A percentile compares a stretch with the other conserved stretches of the same genome.
These are phyloP conservation scores for Hansenula anomala DNA, from an alignment of 1,139 yeast genomes.

Conservation along the genomic window DNA sequence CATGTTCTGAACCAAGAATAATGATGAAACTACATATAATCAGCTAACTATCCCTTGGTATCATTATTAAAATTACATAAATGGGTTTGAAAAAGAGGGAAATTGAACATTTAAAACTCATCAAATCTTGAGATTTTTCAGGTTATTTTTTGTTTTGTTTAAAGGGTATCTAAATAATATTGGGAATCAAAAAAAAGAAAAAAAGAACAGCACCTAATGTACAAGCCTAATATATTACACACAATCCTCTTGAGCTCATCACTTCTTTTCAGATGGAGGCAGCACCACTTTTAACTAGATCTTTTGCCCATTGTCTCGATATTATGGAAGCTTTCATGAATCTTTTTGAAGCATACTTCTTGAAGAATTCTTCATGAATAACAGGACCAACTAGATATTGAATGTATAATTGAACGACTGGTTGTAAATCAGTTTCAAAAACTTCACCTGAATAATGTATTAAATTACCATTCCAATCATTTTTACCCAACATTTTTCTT, in stretches of 20 bases:
- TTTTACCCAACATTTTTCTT: constrained; percentile 68
- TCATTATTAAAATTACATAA: background rate
- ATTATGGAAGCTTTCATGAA: constrained; percentile 86
- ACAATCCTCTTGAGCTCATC: too few species aligned
- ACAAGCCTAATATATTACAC: too few species aligned
- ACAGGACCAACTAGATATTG: constrained; percentile 82
- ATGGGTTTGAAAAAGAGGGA: too few species aligned
- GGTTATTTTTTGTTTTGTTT: background rate
- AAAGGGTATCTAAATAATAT: too few species aligned
- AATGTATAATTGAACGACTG: constrained; percentile 68
- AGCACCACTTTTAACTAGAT: constrained; percentile 19
- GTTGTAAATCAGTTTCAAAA: constrained; percentile 63
- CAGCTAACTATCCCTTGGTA: too few species aligned
- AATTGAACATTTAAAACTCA: too few species aligned
- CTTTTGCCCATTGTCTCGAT: constrained; percentile 89
- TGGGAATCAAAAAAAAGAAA: too few species aligned
- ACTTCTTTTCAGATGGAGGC: background rate
- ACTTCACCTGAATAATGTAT: constrained; percentile 93
- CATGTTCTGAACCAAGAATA: constrained; percentile 1
- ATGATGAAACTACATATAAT: background rate
- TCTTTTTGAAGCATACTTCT: constrained; percentile 85
- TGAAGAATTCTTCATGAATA: constrained; percentile 86
- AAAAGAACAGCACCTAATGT: too few species aligned
- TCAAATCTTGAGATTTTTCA: too few species aligned
- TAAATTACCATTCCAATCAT: constrained; percentile 77